Percentiles rank a stretch among this genome's conserved stretches.
phyloP scores from a whole-genome alignment of 768 basidiomycete genomes.

The Mycena capillaripes region DNA sequence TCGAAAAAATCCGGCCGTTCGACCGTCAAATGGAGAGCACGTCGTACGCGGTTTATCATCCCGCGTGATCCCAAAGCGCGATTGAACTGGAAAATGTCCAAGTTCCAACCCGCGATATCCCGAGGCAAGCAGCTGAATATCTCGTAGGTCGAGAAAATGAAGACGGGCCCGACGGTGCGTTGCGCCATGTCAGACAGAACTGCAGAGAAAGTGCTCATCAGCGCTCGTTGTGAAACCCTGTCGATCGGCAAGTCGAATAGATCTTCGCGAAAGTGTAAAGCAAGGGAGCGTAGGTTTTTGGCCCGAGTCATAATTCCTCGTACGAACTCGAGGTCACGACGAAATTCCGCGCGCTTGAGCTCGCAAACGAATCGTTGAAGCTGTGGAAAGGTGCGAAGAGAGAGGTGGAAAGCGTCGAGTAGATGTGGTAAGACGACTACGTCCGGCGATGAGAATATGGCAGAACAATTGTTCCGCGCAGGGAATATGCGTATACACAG shows the following conservation, averaged over 20 bases:
- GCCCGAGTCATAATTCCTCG: background rate
- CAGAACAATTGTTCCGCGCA: background rate
- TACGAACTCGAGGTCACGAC: background rate
- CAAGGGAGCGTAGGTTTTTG: background rate
- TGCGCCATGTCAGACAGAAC: background rate
- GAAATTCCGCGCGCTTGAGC: background rate
- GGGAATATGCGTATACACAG: background rate
- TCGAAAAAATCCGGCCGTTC: too few relatives aligned
- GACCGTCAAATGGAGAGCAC: background rate
- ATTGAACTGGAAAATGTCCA: background rate
- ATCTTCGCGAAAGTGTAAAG: background rate
- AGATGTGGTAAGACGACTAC: background rate
- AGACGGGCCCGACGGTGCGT: background rate
- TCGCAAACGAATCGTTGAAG: background rate
- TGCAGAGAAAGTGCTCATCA: background rate
- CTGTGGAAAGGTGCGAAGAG: background rate
- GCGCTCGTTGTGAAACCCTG: background rate
- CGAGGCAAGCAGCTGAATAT: background rate
- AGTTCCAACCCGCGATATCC: background rate
- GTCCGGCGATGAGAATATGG: background rate
- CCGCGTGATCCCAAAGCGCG: background rate
- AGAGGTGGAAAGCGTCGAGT: background rate
- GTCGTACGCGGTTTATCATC: background rate
- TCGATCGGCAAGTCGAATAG: background rate
- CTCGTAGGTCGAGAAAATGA: background rate